Conservation (phyloP, 1,284 basidiomycete genomes). For the Chalciporus sp. region DNA sequence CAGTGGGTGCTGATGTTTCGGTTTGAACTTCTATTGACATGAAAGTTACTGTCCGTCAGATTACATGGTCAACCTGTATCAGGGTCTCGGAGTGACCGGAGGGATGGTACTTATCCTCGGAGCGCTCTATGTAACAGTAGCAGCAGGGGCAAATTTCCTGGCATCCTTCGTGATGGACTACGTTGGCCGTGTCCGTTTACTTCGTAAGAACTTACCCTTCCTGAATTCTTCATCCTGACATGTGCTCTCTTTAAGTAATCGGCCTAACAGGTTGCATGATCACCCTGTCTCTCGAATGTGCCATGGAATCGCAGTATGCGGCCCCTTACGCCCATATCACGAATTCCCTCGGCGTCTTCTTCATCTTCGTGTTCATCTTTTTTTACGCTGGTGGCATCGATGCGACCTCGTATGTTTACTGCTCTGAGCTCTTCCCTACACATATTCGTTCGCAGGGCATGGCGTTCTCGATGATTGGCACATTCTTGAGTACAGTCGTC, state of each 20-base stretch:
- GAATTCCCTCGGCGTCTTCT: constrained; percentile 13
- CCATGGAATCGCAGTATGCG: constrained; percentile 8
- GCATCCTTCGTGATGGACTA: constrained; percentile 11
- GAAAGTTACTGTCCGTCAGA: constrained; percentile 3
- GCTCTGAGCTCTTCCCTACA: constrained; percentile 21
- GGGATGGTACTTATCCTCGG: constrained; percentile 9
- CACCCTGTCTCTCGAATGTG: constrained; percentile 5
- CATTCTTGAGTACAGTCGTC: constrained; percentile 15
- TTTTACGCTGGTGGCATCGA: constrained; percentile 12
- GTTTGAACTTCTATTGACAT: neutral
- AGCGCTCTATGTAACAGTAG: constrained; percentile 10
- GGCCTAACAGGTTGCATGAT: constrained; percentile 14
- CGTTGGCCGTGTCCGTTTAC: constrained; percentile 10
- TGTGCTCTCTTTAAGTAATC: neutral
- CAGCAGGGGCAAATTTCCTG: constrained; percentile 6
- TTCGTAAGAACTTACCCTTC: neutral
- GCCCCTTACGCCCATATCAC: constrained; percentile 2
- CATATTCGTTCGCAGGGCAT: constrained; percentile 20
- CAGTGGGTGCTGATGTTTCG: constrained; percentile 1
- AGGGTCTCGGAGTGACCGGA: constrained; percentile 9
- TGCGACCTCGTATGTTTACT: constrained; percentile 13
- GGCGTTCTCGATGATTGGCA: constrained; percentile 24
- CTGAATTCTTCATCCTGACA: no score
- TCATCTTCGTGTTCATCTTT: constrained; percentile 10
- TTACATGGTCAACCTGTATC: constrained; percentile 10